Base-by-base conservation (phyloP, 495 filamentous ascomycete genomes). In the Jackrogersella multiformis region DNA sequence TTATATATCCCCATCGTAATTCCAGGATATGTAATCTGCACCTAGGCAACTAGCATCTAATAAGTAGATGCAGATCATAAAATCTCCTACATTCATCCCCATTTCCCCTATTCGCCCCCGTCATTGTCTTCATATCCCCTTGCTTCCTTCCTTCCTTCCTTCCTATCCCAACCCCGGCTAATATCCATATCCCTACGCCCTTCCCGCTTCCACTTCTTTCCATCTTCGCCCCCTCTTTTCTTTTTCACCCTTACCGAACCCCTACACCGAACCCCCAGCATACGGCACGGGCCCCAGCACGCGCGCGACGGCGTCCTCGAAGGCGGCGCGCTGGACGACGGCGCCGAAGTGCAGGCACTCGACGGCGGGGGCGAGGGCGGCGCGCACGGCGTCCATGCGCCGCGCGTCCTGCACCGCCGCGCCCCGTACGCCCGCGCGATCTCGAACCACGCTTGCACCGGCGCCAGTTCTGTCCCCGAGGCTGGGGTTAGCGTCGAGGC, bases 381-480 rank as follows among this genome's bases (percentile, higher is more conserved):
- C 41, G 68, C 74, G 74, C 59, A 84, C 52, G 20, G 24, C 21
- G 28, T 67, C 69, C 39, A 79, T 34, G 16, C 52, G 42, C 5
- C 15, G 36, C 28, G 45, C 54, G 49, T 70, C 63, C 7, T 44
- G 62, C 28, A 30, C 69, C 12, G 59, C 72, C 44, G 63, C 59
- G 57, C 69, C 60, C 72, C 74, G 61, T 73, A 79, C 35, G 61
- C 28, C 10, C 41, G 62, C 45, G 67, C 76, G 5, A 85, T 73
- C 71, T 79, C 74, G 71, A 84, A 85, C 81, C 81, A 85, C 0
- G 76, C 80, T 67, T 85, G 82, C 48, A 85, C 81, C 16, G 82
- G 82, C 61, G 81, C 78, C 28, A 85, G 72, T 62, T 83, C 81
- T 13, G 65, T 42, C 38, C 73, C 75, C 0, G 57, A 13, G 45